A percentile compares a stretch with the other conserved stretches of the same genome.
Conservation (phyloP, 2,329 filamentous ascomycete genomes). For the Delphinella strobiligena region DNA sequence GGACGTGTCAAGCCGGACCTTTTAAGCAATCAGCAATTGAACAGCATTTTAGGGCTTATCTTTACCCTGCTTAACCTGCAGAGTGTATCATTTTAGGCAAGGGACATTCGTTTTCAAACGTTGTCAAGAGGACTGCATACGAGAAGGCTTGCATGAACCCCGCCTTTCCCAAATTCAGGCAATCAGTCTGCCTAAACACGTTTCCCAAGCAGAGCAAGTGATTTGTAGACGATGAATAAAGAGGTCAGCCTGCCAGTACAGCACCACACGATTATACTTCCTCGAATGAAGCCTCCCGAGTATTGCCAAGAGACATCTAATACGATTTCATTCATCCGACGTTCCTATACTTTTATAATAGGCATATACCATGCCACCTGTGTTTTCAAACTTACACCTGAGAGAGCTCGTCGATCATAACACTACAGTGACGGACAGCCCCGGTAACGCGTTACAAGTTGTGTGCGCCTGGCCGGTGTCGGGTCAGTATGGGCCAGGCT, state of each 20-base stretch:
- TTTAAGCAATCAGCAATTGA: neutral
- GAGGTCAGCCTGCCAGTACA: neutral
- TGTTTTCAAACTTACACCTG: constrained; percentile 20
- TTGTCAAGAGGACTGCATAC: no score
- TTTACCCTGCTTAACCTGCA: no score
- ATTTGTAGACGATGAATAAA: constrained; percentile 6
- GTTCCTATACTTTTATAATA: neutral
- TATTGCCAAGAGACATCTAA: no score
- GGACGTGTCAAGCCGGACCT: neutral
- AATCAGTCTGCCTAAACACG: neutral
- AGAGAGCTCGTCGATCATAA: constrained; percentile 13
- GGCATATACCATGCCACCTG: constrained; percentile 21
- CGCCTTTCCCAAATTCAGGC: no score
- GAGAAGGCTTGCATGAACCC: no score
- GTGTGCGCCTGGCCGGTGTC: constrained; percentile 46
- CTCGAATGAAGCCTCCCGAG: neutral
- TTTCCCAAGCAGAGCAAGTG: constrained; percentile 2
- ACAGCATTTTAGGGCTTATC: no score
- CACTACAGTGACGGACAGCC: constrained; percentile 13
- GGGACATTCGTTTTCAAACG: no score
- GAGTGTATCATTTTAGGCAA: no score
- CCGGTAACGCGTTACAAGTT: constrained; percentile 27
- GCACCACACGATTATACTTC: neutral
- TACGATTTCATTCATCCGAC: neutral
- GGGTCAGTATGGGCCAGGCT: constrained; percentile 45